phyloP scores from a whole-genome alignment of 2,329 filamentous ascomycete genomes.

The Penicillium sp. region DNA sequence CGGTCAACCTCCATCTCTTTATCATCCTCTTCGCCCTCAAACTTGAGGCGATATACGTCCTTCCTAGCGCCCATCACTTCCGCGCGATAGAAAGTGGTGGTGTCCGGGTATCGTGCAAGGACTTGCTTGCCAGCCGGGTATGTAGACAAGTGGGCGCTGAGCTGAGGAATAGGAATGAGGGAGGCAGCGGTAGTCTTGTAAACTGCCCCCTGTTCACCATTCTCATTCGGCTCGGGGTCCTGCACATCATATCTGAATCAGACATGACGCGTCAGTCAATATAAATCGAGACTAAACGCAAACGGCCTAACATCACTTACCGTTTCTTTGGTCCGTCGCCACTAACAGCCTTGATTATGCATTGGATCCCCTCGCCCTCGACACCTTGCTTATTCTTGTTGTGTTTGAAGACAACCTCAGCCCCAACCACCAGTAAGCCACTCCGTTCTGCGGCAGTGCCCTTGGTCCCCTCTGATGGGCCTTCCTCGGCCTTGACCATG shows the following conservation, averaged over 20 bases:
- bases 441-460: constrained; percentile 45
- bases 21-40: constrained; percentile 73
- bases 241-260: constrained; percentile 67
- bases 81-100: constrained; percentile 81
- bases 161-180: constrained; percentile 72
- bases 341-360: constrained; percentile 70
- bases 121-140: constrained; percentile 66
- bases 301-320: constrained; percentile 25
- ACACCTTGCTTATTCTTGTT: constrained; percentile 51
- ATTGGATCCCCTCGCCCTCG: constrained; percentile 63
- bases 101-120: constrained; percentile 75
- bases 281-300: constrained; percentile 1
- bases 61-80: constrained; percentile 70
- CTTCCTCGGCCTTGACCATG: constrained; percentile 45
- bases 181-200: constrained; percentile 70
- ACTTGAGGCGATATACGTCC: constrained; percentile 58
- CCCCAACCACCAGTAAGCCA: constrained; percentile 45
- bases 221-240: constrained; percentile 73
- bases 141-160: constrained; percentile 59
- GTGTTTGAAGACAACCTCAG: constrained; percentile 52
- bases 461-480: constrained; percentile 40
- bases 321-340: constrained; percentile 71
- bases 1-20: constrained; percentile 73
- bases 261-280: constrained; percentile 13
- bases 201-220: constrained; percentile 57